phyloP scores from a whole-genome alignment of 441 rosid species.

The Euphorbia celastroides region DNA sequence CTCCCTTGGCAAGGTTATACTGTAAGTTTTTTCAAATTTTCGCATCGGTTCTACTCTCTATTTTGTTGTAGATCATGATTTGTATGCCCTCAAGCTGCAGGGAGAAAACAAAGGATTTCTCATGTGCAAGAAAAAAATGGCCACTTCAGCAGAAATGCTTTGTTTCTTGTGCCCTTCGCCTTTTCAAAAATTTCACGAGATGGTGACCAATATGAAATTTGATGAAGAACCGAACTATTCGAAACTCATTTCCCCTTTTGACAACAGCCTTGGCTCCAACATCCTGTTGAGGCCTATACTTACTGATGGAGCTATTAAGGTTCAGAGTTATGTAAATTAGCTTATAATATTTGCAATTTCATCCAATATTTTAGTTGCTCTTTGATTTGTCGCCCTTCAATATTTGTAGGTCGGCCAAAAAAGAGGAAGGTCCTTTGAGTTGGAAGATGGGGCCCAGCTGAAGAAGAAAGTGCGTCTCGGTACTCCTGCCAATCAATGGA shows the following conservation, averaged over 20 bases:
- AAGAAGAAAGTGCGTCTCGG: conserved; percentile 52
- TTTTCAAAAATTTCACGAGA: conserved; percentile 45
- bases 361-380: not conserved
- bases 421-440: conserved; percentile 37
- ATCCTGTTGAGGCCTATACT: conserved; percentile 37
- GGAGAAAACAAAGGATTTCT: conserved; percentile 61
- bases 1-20: conserved; percentile 59
- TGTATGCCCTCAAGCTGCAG: conserved; percentile 20
- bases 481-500: conserved; percentile 55
- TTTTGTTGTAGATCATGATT: conserved; percentile 6
- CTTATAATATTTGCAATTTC: not conserved
- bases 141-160: conserved; percentile 45
- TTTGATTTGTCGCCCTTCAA: conserved; percentile 10
- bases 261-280: conserved; percentile 35
- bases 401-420: conserved; percentile 43
- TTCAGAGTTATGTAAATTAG: conserved; percentile 17
- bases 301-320: conserved; percentile 53
- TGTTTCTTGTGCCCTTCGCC: conserved; percentile 54
- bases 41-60: not conserved
- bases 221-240: conserved; percentile 59
- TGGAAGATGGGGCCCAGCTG: conserved; percentile 39
- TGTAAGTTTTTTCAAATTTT: conserved; percentile 25
- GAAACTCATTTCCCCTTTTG: conserved; percentile 48
- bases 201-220: conserved; percentile 52
- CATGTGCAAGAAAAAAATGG: conserved; percentile 58